A percentile compares a stretch with the other conserved stretches of the same genome.
Evolutionary conservation across 2,329 filamentous ascomycete species (phyloP).

Genomic region (Knoxdaviesia capensis): DNA sequence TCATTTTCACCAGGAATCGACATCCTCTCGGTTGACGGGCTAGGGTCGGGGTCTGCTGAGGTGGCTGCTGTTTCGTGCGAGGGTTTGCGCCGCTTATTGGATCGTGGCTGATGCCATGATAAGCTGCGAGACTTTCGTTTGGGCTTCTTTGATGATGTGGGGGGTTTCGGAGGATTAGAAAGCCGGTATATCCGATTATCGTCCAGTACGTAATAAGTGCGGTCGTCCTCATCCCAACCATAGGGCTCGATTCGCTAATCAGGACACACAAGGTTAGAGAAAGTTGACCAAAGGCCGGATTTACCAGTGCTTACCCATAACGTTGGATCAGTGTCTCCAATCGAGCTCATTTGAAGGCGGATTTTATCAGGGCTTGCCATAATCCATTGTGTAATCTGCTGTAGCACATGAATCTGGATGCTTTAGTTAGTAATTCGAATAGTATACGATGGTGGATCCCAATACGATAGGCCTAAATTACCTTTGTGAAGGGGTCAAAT

Average conservation of each 20-base stretch:
- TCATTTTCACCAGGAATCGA: constrained; percentile 30
- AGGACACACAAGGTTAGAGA: too few species aligned
- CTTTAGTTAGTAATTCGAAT: background rate
- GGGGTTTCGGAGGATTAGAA: constrained; percentile 49
- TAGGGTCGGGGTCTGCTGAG: too few species aligned
- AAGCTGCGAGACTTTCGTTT: constrained; percentile 32
- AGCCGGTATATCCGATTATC: constrained; percentile 84
- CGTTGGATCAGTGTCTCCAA: constrained; percentile 61
- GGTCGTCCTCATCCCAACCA: constrained; percentile 76
- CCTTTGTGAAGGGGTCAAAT: constrained; percentile 67
- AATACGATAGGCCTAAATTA: constrained; percentile 13
- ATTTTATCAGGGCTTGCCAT: constrained; percentile 76
- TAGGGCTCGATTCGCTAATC: constrained; percentile 53
- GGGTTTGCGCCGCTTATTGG: constrained; percentile 42
- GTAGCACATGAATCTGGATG: constrained; percentile 49
- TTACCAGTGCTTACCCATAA: constrained; percentile 46
- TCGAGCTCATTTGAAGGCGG: constrained; percentile 67
- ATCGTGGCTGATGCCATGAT: constrained; percentile 30
- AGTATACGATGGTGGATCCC: background rate
- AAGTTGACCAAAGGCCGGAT: background rate
- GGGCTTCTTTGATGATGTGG: constrained; percentile 46
- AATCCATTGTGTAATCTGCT: constrained; percentile 77
- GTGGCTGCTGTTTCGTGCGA: too few species aligned
- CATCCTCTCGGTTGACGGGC: constrained; percentile 4
- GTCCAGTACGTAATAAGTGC: constrained; percentile 76